Evolutionary conservation across 2,329 filamentous ascomycete species (phyloP), one percentile per base, ranked within the genome.

Genomic region (Calonectria ilicicola): DNA sequence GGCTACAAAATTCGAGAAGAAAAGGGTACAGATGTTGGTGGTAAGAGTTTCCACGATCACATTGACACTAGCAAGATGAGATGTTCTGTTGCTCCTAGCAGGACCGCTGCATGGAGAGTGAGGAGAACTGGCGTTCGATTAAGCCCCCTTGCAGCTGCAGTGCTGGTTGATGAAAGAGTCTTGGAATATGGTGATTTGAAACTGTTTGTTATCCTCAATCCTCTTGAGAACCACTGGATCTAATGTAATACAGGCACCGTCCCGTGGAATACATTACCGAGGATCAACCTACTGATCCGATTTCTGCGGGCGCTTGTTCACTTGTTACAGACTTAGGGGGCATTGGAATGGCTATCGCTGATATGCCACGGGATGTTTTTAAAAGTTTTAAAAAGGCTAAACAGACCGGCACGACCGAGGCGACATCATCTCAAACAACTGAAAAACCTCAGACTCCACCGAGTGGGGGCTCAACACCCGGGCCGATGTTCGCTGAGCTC

Each of bases 291-390:
- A 92, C 90, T 79, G 95, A 97, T 75, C 95, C 95, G 0, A 90
- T 97, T 27, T 92, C 93, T 17, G 95, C 94, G 23, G 94, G 92
- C 19, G 92, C 95, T 0, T 91, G 91, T 53, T 94, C 95, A 0
- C 84, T 98, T 1, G 86, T 98, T n/a, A 93, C 94, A 7, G 96
- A 96, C n/a, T 87, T 97, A 58, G 92, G 93, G 29, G 93, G 90
- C 46, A 92, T 98, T 70, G 91, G 94, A 79, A 93, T 97, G 89
- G 94, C 95, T 1, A 88, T 98, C 47, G 94, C 94, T 1, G 95
- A 98, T 79, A 89, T 93, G 76, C 91, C 91, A 2, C 84, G 88
- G 21, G 88, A 91, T 71, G 82, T 92, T 6, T 90, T 91, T 81
- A 89, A 86, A 62, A 80, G 79, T 19, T 78, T 80, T 10, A 77